Conservation (phyloP, 305 asterid species). For the Caryopteris hybrid region DNA sequence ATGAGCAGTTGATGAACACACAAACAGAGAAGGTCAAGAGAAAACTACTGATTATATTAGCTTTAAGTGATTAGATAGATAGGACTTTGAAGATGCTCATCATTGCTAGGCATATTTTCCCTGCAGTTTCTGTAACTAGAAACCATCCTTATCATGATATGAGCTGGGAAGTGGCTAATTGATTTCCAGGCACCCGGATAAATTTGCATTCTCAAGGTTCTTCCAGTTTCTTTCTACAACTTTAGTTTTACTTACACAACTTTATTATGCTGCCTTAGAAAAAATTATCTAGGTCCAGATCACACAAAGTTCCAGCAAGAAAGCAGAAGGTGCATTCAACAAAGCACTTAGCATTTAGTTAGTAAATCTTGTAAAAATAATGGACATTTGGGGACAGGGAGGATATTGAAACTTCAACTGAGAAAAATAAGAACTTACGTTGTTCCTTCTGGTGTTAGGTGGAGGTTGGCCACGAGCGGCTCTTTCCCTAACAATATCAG, state of each 20-base stretch:
- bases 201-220: conserved; percentile 6
- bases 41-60: background rate
- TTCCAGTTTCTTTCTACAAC: background rate
- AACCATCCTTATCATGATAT: background rate
- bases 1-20: conserved; percentile 3
- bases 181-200: background rate
- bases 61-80: background rate
- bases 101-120: conserved; percentile 1
- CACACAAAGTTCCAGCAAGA: conserved; percentile 11
- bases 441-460: conserved; percentile 26
- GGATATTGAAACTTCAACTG: background rate
- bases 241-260: conserved; percentile 7
- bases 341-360: background rate
- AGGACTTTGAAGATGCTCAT: conserved; percentile 8
- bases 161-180: background rate
- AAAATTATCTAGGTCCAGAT: background rate
- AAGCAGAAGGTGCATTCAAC: background rate
- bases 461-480: conserved; percentile 18
- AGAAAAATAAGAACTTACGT: conserved; percentile 28
- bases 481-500: conserved; percentile 24
- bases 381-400: background rate
- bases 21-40: conserved; percentile 3
- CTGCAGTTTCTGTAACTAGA: background rate
- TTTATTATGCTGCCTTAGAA: conserved; percentile 3
- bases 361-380: conserved; percentile 9